A percentile compares a stretch with the other conserved stretches of the same genome.
phyloP scores from a whole-genome alignment of 2,329 filamentous ascomycete genomes.

The Exserohilum rostratum region DNA sequence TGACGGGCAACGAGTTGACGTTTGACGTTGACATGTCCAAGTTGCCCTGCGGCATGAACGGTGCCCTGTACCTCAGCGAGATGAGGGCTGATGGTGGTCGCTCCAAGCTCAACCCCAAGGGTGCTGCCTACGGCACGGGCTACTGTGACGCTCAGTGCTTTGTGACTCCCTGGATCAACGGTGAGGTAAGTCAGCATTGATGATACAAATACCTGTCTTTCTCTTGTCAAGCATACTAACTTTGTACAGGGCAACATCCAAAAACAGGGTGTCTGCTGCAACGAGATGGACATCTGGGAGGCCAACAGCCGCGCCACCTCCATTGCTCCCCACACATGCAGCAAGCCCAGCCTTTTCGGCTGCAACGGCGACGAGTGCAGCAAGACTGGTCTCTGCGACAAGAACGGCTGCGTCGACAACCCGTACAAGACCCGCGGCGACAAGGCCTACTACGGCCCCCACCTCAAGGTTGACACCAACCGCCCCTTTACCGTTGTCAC shows the following conservation, averaged over 20 bases:
- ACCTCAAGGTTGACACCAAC: conserved; percentile 62
- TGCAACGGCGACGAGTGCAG: conserved; percentile 51
- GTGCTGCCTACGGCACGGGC: conserved; percentile 66
- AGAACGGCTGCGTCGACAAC: conserved; percentile 46
- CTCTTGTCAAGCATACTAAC: conserved; percentile 46
- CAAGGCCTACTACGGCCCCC: conserved; percentile 36
- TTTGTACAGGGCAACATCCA: conserved; percentile 50
- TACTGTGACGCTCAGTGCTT: conserved; percentile 60
- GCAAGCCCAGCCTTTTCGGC: conserved; percentile 51
- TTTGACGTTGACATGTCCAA: conserved; percentile 69
- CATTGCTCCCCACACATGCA: conserved; percentile 59
- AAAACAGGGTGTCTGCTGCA: conserved; percentile 58
- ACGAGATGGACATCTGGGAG: conserved; percentile 64
- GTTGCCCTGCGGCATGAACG: conserved; percentile 52
- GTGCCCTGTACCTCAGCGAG: conserved; percentile 49
- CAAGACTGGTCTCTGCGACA: conserved; percentile 43
- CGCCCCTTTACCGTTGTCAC: conserved; percentile 69
- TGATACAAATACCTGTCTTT: too few species aligned
- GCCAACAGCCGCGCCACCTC: conserved; percentile 56
- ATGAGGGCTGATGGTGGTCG: conserved; percentile 48
- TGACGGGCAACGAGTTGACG: conserved; percentile 72
- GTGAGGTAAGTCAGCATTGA: conserved; percentile 37
- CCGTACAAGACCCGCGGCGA: conserved; percentile 34
- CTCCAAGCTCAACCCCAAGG: conserved; percentile 52
- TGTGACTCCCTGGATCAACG: conserved; percentile 46